Base-by-base conservation (phyloP, 768 basidiomycete genomes). In the Calocera cornea region DNA sequence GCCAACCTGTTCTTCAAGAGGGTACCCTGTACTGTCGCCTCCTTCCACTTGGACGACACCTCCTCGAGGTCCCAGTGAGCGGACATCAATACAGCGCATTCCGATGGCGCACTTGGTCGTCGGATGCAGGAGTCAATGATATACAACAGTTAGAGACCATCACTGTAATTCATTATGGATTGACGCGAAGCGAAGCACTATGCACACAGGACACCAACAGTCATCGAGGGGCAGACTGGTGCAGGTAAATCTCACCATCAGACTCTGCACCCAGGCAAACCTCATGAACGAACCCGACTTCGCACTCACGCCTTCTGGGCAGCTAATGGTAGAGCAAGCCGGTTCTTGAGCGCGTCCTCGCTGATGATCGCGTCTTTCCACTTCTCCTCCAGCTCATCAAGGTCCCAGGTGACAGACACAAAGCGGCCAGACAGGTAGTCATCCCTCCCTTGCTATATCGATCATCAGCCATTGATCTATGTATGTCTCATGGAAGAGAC, bases 371-470 rank as follows among this genome's bases (percentile, higher is more conserved):
- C 38, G 10, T 41, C 64, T 40, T 68, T 68, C n/a, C 36, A 29
- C 68, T 68, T 69, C n/a, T 34, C 65, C 5, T 47, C 7, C n/a
- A 69, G 14, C 54, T 66, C 54, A 65, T 66, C 68, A 1, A 69
- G 44, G 34, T 50, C 66, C 65, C 49, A 66, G 3, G 47, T 66
- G 27, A 50, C 33, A 64, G 66, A 47, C 29, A 66, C 36, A 40
- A 54, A 69, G 10, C 68, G 68, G 40, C 68, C 68, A 14, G 65
- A 66, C 33, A 69, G 38, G 50, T 65, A 69, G 47, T 69, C 68
- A 2, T 69, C 65, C 16, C 19, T 47, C 44, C 44, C 44, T 47
- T 47, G 44, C 44, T 47, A 19, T 19, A 24, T 8, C 7, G 7
- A 3, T 3, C 44, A 19, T 47, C 44, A 47, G 19, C 19, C 17